Base-by-base conservation (phyloP, 345 rosid species). In the Viola odorata region DNA sequence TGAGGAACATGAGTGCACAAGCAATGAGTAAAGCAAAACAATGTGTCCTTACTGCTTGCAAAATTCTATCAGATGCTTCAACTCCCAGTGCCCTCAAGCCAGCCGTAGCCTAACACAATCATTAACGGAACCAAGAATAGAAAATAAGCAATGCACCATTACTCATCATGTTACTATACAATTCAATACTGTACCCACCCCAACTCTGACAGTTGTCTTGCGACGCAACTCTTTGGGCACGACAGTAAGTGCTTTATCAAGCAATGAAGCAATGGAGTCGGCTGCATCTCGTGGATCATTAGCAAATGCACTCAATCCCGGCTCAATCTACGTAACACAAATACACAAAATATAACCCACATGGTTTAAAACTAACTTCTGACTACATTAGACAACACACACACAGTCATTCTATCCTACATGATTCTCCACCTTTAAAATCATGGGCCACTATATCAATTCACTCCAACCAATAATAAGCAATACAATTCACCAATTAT, bases 141-240 rank as follows among this genome's bases (percentile, higher is more conserved):
- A 41, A 71, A 52, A 40, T 45, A 60, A 60, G 60, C 65, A 60
- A 40, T 15, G 13, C 16, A 61, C 17, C 12, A 45, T 39, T 6
- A 41, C 1, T 41, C 36, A 42, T 1, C 9, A 13, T n/a, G 5
- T 41, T 13, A 17, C 0, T 38, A 15, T 4, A 38, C 48, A 9
- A 60, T 39, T 13, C 49, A 56, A 53, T 60, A 54, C 13, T 32
- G 53, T 23, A 71, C 89, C 41, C 68, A 94, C 99, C 88, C 99
- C 97, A 56, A 94, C 96, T 85, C 96, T 84, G 60, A 90, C 97
- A n/a, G 95, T 96, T n/a, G 97, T 94, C 77, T 75, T 83, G 6
- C 85, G 62, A 44, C 91, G 79, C 80, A 88, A 61, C 50, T 81
- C 82, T n/a, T 74, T 81, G 32, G 96, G 97, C 63, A 94, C 99